These are phyloP conservation scores for Colletotrichum tamarilloi DNA, from an alignment of 2,329 filamentous ascomycete species.

Conservation along the genomic window DNA sequence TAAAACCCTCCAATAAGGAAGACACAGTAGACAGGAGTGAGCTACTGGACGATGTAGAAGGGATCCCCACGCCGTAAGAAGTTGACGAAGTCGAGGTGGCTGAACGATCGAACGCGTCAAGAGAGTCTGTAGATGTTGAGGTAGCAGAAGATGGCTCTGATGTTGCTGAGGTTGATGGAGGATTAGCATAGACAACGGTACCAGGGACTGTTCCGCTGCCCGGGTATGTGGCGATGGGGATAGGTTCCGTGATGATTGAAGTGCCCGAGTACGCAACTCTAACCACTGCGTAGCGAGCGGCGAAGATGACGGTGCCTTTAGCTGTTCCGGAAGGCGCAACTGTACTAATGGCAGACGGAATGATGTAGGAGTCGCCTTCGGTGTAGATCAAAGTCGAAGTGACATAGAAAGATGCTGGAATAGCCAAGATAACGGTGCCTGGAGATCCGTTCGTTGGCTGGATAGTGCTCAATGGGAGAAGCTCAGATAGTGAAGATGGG, in stretches of 20 bases:
- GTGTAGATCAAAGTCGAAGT: conserved; percentile 4
- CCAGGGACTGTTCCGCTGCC: conserved; percentile 18
- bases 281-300: conserved; percentile 3
- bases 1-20: not conserved
- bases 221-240: conserved; percentile 17
- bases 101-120: not conserved
- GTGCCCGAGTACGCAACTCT: not conserved
- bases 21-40: not conserved
- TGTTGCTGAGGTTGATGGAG: not conserved
- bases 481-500: not conserved
- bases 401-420: conserved; percentile 7
- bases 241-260: conserved; percentile 3
- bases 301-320: not conserved
- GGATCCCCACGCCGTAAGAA: not conserved
- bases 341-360: not conserved
- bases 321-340: not conserved
- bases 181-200: conserved; percentile 20
- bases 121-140: not conserved
- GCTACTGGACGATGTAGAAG: not conserved
- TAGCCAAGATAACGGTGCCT: not conserved
- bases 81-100: not conserved
- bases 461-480: not conserved
- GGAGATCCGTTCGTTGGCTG: not conserved
- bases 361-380: not conserved
- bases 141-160: not conserved